These are phyloP conservation scores for Symbiodinium pilosum DNA, from an alignment of 73 alveolate species.

Conservation along the genomic window DNA sequence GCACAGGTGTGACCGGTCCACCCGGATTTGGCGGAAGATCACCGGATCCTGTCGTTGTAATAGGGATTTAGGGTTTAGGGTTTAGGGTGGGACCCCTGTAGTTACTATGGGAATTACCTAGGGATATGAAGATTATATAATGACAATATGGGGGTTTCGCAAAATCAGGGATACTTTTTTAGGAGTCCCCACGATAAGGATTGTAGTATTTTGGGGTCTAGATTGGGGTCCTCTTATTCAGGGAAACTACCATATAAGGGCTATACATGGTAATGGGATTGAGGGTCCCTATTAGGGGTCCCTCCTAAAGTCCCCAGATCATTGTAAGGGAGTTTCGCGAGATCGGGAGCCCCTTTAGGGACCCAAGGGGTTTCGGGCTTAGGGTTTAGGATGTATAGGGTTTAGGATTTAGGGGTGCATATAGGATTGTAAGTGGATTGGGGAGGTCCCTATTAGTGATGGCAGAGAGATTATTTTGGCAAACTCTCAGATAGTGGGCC, in stretches of 20 bases:
- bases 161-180: not conserved
- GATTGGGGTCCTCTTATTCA: no score
- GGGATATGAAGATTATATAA: no score
- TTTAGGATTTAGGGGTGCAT: not conserved
- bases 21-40: not conserved
- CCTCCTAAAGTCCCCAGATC: not conserved
- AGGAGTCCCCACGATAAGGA: not conserved
- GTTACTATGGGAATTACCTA: not conserved
- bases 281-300: not conserved
- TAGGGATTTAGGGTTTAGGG: not conserved
- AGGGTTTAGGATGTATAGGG: no score
- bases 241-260: no score
- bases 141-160: not conserved
- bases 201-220: no score
- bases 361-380: not conserved
- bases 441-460: no score
- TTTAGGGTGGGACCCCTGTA: not conserved
- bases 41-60: not conserved
- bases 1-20: not conserved
- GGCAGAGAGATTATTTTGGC: no score
- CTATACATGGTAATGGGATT: no score
- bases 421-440: no score
- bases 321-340: not conserved
- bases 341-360: not conserved
- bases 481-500: no score